Evolutionary conservation across 169 alveolate genomes (phyloP).

Genomic region (Sarcocystis neurona): DNA sequence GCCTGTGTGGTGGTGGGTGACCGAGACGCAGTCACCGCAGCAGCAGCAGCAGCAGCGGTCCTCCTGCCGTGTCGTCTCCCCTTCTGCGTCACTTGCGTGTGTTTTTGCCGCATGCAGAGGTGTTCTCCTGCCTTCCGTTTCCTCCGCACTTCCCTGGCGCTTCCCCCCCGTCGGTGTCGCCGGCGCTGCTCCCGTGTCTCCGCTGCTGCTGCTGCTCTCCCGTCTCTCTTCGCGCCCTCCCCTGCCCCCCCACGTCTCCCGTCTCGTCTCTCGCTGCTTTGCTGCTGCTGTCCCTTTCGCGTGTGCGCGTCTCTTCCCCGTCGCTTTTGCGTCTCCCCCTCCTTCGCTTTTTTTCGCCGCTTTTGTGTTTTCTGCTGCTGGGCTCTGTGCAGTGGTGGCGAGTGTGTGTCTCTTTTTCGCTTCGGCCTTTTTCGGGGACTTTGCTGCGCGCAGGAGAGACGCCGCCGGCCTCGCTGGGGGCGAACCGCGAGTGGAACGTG

Average conservation of each 20-base stretch:
- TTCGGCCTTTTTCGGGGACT: background rate
- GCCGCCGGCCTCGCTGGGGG: conserved; percentile 92
- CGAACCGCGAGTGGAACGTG: conserved; percentile 98
- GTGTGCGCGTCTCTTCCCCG: background rate
- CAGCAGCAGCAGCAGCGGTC: too few species aligned
- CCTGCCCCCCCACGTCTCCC: background rate
- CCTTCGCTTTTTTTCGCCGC: background rate
- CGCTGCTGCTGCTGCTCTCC: background rate
- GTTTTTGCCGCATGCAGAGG: background rate
- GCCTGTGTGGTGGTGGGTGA: too few species aligned
- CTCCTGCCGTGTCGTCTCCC: too few species aligned
- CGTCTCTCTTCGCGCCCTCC: background rate
- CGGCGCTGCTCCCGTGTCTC: background rate
- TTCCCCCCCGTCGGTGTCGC: background rate
- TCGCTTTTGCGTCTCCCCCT: background rate
- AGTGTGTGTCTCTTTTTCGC: background rate
- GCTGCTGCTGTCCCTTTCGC: background rate
- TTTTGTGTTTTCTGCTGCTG: background rate
- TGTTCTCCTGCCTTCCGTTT: background rate
- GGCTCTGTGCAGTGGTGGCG: background rate
- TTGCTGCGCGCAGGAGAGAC: conserved; percentile 73
- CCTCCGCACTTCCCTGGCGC: background rate
- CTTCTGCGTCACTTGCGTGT: background rate
- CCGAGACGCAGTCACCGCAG: too few species aligned
- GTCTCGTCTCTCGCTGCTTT: background rate